Base-by-base conservation (phyloP, 345 rosid genomes). In the Diplotaxis tenuifolia region DNA sequence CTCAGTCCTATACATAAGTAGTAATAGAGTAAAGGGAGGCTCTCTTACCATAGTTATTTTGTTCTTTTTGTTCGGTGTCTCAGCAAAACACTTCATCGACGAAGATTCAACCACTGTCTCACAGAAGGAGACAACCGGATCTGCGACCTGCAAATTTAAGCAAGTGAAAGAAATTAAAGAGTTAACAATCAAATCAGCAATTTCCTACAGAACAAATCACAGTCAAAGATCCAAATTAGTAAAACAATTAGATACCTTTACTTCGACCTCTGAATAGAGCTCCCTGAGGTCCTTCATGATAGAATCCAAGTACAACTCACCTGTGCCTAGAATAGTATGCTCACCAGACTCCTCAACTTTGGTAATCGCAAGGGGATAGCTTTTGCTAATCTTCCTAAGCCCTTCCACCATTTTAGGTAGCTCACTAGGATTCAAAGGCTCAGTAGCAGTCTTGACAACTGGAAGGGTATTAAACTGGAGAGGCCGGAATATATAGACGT, bases 341-440 rank as follows among this genome's bases (percentile, higher is more conserved):
- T 95, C 99, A 18, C 99, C 99, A 47, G 97, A 92, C 82, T 95
- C 98, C 79, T 95, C 98, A 49, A 89, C 98, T 80, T 95, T 95
- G 21, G 98, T 95, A 55, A 95, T 92, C 27, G 99, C 98, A 64
- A 92, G 88, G 57, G 99, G 99, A 84, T 95, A 92, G 86, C 97
- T 95, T 83, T 95, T 90, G 80, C 98, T 92, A 70, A 95, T 95
- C 82, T 95, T 92, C 83, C 99, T 85, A 40, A 95, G 87, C 70
- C 99, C 99, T 85, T 95, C 99, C 82, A 95, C 98, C 99, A 95
- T 92, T 83, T 92, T 95, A 45, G 99, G 99, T 76, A 92, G 78
- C 86, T 95, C 98, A 79, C 98, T 95, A 47, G 98, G 97, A 84
- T 95, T 92, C 79, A 92, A 74, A 74, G 99, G 99, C 83, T 95